Base-by-base conservation (phyloP, 768 basidiomycete species). In the Daedaleopsis sinensis region DNA sequence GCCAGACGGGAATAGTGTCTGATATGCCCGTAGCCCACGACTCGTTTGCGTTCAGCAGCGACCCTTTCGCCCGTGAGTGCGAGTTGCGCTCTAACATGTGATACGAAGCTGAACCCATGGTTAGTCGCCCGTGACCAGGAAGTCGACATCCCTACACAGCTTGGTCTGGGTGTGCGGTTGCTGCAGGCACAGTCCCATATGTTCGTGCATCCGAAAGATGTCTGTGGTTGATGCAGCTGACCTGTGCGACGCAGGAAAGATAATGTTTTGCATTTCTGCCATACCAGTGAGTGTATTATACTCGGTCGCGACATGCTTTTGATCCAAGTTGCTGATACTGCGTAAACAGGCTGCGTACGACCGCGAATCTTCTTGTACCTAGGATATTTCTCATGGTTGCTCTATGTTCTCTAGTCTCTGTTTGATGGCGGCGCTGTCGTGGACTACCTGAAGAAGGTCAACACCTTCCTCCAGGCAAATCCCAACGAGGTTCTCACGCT, bases 401-500 rank as follows among this genome's bases (percentile, higher is more conserved):
- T 24, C 24, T 3, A 18, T 35, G 23, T 36, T 15, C 43, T 16
- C 23, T 47, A 72, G 72, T 51, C 58, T 10, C 76, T 86, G 12
- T 86, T 84, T 62, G 82, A 88, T 58, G 84, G 85, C 2, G 84
- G 86, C 19, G 70, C 73, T 15, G 73, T 74, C 23, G 49, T 65
- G 4, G 73, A 75, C 47, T 79, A 79, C 68, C 70, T 79, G 39
- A 64, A 68, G 13, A 71, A 58, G n/a, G 75, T 79, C 52, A 65
- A 83, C 82, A 74, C 77, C 1, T 89, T 81, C 75, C 75, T 88
- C 27, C 79, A 81, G 51, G 75, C 79, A 11, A 86, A 89, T 66
- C 86, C 88, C 0, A 85, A 82, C 64, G 88, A 89, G 62, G 85
- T 89, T 44, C 59, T 89, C 52, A 86, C 87, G 0, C 72, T 89